Conservation (phyloP, 495 filamentous ascomycete species). For the Podospora pseudopauciseta region DNA sequence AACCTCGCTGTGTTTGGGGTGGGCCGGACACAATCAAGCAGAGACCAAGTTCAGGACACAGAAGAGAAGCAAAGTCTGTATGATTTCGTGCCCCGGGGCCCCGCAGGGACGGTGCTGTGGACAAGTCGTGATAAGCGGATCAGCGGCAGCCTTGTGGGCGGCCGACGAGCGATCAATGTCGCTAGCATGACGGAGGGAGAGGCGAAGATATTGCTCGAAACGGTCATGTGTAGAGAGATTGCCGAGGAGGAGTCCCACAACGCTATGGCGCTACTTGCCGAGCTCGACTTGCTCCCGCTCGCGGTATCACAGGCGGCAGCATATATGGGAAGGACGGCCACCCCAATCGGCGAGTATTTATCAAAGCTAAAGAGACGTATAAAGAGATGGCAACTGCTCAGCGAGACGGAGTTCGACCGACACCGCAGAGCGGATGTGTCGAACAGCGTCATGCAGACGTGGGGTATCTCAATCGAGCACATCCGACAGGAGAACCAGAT, state of each 20-base stretch:
- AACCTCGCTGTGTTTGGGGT: constrained; percentile 28
- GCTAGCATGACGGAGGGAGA: constrained; percentile 20
- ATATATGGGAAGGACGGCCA: constrained; percentile 28
- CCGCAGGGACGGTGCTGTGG: constrained; percentile 29
- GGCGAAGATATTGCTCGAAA: constrained; percentile 17
- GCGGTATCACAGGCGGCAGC: constrained; percentile 31
- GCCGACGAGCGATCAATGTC: constrained; percentile 15
- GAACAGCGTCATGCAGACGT: constrained; percentile 28
- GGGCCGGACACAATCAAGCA: not conserved
- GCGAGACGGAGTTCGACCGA: constrained; percentile 17
- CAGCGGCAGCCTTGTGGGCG: constrained; percentile 14
- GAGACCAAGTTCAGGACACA: not conserved
- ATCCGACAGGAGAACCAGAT: constrained; percentile 23
- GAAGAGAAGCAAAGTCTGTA: constrained; percentile 6
- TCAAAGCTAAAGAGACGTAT: constrained; percentile 13
- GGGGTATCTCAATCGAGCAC: constrained; percentile 25
- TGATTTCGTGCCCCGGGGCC: constrained; percentile 15
- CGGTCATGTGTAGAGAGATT: constrained; percentile 11
- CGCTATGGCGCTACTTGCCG: constrained; percentile 19
- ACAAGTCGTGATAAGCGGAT: constrained; percentile 32
- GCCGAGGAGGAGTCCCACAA: constrained; percentile 14
- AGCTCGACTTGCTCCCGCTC: constrained; percentile 28
- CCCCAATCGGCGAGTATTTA: constrained; percentile 20
- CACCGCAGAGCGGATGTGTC: constrained; percentile 20
- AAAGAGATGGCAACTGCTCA: constrained; percentile 16